These are phyloP conservation scores for Haplosporangium gracile DNA, from an alignment of 192 early-diverging fungal species.

Conservation along the genomic window DNA sequence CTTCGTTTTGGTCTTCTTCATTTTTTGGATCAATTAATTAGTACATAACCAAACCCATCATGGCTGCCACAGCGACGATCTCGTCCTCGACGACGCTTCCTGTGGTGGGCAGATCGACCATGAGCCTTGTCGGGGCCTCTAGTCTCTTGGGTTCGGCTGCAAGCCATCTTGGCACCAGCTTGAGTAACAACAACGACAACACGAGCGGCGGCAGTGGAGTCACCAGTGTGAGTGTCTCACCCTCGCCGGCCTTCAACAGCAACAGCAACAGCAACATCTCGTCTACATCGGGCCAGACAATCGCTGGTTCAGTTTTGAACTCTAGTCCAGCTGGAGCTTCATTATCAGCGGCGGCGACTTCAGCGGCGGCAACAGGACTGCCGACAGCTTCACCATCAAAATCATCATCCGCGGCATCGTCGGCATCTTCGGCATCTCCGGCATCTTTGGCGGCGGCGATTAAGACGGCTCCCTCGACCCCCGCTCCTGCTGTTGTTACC, in stretches of 20 bases:
- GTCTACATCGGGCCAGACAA: background rate
- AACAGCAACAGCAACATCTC: background rate
- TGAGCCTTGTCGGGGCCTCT: conserved; percentile 47
- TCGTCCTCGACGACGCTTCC: conserved; percentile 44
- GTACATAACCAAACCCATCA: conserved; percentile 10
- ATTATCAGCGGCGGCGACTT: background rate
- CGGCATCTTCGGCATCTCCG: background rate
- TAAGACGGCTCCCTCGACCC: conserved; percentile 7
- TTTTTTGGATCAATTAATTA: conserved; percentile 3
- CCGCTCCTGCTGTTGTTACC: background rate
- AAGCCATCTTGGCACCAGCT: background rate
- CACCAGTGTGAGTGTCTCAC: background rate
- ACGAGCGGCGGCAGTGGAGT: background rate
- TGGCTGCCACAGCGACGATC: conserved; percentile 58
- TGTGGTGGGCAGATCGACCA: conserved; percentile 57
- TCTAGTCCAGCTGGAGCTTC: background rate
- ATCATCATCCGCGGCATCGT: background rate
- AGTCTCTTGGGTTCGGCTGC: conserved; percentile 15
- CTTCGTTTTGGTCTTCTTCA: background rate
- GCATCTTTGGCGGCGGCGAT: conserved; percentile 12
- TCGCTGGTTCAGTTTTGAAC: background rate
- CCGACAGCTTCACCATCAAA: background rate
- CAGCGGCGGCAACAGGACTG: background rate
- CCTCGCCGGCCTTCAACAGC: background rate
- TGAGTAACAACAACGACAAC: background rate